Conservation (phyloP, 2,329 filamentous ascomycete species). For the Chrysosporium queenslandicum region DNA sequence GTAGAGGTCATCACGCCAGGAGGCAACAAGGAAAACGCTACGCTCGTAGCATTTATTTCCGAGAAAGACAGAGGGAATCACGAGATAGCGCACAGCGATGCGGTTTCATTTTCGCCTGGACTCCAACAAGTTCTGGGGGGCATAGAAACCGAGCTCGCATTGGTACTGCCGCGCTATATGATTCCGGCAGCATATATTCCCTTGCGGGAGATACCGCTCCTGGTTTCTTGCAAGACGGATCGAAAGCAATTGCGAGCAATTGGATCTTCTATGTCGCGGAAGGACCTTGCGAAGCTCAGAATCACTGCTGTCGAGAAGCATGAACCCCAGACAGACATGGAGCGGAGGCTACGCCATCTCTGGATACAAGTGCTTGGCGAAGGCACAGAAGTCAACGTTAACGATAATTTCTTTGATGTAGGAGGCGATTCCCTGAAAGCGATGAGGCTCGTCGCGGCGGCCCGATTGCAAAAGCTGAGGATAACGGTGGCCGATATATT, state of each 20-base stretch:
- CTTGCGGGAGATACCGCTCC: constrained; percentile 29
- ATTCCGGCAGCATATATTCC: constrained; percentile 32
- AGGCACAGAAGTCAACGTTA: constrained; percentile 24
- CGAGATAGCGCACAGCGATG: constrained; percentile 25
- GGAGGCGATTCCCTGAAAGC: constrained; percentile 19
- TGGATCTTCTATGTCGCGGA: constrained; percentile 19
- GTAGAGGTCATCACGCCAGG: constrained; percentile 44
- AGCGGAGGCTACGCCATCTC: constrained; percentile 15
- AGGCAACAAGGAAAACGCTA: constrained; percentile 33
- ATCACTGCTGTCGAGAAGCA: constrained; percentile 9
- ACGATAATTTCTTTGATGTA: constrained; percentile 16
- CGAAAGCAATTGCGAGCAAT: constrained; percentile 22
- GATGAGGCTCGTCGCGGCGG: constrained; percentile 24
- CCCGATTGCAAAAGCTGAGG: constrained; percentile 16
- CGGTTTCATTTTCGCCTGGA: constrained; percentile 21
- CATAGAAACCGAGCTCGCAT: constrained; percentile 29
- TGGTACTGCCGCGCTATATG: constrained; percentile 28
- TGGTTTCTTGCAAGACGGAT: constrained; percentile 34
- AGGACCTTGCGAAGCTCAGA: constrained; percentile 16
- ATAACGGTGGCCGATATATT: constrained; percentile 24
- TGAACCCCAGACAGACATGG: constrained; percentile 22
- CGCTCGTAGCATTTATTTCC: constrained; percentile 39
- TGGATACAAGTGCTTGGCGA: constrained; percentile 31
- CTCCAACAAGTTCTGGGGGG: constrained; percentile 26
- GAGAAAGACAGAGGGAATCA: constrained; percentile 27